These are phyloP conservation scores for Sphagnurus paluster DNA, from an alignment of 1,284 basidiomycete species.

Conservation along the genomic window DNA sequence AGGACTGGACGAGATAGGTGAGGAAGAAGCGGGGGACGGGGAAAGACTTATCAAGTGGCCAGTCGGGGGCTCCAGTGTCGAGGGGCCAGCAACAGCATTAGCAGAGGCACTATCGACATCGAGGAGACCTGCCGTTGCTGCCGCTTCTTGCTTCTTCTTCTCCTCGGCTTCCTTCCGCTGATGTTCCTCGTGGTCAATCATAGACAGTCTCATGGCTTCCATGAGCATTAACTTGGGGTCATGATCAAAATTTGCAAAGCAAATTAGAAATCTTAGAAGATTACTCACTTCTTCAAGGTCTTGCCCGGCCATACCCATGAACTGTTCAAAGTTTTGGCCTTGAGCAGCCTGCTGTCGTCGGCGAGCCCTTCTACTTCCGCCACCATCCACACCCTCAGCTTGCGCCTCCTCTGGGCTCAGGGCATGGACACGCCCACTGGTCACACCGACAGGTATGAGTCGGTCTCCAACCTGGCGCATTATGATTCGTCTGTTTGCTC, in stretches of 20 bases:
- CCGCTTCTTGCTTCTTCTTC: slow-evolving; percentile 37
- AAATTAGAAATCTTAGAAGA: slow-evolving; percentile 1
- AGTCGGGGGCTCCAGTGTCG: slow-evolving; percentile 14
- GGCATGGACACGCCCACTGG: slow-evolving; percentile 74
- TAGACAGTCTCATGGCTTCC: slow-evolving; percentile 97
- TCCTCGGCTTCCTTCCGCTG: slow-evolving; percentile 69
- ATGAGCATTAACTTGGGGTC: slow-evolving; percentile 86
- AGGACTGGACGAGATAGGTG: slow-evolving; percentile 11
- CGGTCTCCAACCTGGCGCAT: slow-evolving; percentile 99
- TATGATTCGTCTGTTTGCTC: slow-evolving; percentile 94
- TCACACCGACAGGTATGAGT: slow-evolving; percentile 95
- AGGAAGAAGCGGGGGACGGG: slow-evolving; percentile 15
- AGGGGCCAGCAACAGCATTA: slow-evolving; percentile 18
- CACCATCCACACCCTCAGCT: slow-evolving; percentile 44
- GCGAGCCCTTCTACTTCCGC: slow-evolving; percentile 59
- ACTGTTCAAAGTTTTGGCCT: slow-evolving; percentile 57
- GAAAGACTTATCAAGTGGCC: slow-evolving; percentile 11
- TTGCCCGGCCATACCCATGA: slow-evolving; percentile 71
- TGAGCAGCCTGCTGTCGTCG: slow-evolving; percentile 56
- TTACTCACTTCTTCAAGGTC: slow-evolving; percentile 85
- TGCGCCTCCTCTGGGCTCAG: slow-evolving; percentile 57
- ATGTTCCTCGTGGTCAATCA: slow-evolving; percentile 88
- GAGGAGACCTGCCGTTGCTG: slow-evolving; percentile 27
- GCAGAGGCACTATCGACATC: slow-evolving; percentile 18
- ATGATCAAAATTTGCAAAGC: slow-evolving; percentile 2